Base-by-base conservation (phyloP, 2,329 filamentous ascomycete species). In the Colletotrichum spaethianum region DNA sequence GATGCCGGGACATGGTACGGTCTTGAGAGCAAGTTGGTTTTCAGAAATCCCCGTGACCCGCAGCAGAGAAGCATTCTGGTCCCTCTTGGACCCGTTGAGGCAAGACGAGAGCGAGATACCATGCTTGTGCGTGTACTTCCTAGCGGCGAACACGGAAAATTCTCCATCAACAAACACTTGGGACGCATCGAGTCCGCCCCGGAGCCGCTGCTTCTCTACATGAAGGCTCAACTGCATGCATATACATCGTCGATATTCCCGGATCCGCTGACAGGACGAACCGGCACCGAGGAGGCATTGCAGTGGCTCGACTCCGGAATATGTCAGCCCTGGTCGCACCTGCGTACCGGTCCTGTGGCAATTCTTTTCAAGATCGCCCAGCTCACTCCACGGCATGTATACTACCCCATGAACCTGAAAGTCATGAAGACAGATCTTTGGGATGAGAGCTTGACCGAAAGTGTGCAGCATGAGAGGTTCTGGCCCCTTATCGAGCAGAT, bases 1-100 rank as follows among this genome's bases (percentile, higher is more conserved):
- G 87, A 92, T 62, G 80, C 86, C 0, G 91, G 91, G 0, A 90
- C 89, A 0, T 85, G 88, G 75, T 87, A 93, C 69, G 91, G 92
- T 0, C 80, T 93, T 0, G 69, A 80, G 2, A 91, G 87, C 77
- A 92, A 88, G 76, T 79, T 92, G 3, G 85, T 93, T 0, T 78
- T 92, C 18, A 83, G 85, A 0, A 85, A 87, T n/a, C 63, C 76
- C 0, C 69, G 74, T 0, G 86, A 88, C 52, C 75, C 66, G 0
- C 70, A 75, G 0, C 81, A 83, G 5, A 85, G 86, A 11, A 90
- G 84, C 38, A 80, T 93, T 8, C 80, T 93, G 0, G 81, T 90
- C 0, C 87, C 91, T 0, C 70, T 89, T 0, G 88, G 89, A 0
- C 6, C 63, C 0, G 40, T 77, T 52, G 18, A 67, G 26, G 20